phyloP scores from a whole-genome alignment of 73 alveolate genomes.

The Tetrahymena borealis region DNA sequence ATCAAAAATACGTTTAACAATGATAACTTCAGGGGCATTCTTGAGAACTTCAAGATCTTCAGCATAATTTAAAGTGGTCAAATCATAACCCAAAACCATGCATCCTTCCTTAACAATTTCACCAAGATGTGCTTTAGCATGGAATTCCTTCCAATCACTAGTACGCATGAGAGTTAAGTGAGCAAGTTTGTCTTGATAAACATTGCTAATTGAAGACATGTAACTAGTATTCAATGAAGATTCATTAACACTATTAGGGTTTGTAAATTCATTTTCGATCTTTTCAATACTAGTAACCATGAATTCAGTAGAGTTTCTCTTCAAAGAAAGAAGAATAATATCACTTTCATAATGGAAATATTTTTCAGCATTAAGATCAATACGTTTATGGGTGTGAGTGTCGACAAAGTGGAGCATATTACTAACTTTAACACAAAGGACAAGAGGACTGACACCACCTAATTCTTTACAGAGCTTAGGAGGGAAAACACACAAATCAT shows the following conservation, averaged over 20 bases:
- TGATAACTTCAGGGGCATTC: conserved; percentile 19
- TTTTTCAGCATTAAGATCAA: conserved; percentile 73
- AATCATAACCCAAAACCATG: conserved; percentile 69
- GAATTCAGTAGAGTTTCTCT: conserved; percentile 50
- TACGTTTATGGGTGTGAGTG: conserved; percentile 78
- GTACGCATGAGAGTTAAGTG: conserved; percentile 11
- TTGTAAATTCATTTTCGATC: conserved; percentile 19
- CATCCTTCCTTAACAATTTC: conserved; percentile 66
- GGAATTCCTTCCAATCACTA: conserved; percentile 45
- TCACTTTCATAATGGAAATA: conserved; percentile 84
- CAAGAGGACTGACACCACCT: conserved; percentile 96
- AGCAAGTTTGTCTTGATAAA: conserved; percentile 43
- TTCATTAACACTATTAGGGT: conserved; percentile 9
- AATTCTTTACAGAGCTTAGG: conserved; percentile 67
- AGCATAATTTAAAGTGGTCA: conserved; percentile 49
- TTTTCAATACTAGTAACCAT: conserved; percentile 53
- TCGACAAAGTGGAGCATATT: conserved; percentile 85
- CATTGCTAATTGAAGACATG: conserved; percentile 59
- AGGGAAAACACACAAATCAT: conserved; percentile 91
- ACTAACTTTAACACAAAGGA: conserved; percentile 82
- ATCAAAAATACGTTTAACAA: conserved; percentile 22
- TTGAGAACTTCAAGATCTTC: conserved; percentile 60
- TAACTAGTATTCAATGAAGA: conserved; percentile 55
- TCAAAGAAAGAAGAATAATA: conserved; percentile 36
- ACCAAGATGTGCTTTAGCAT: conserved; percentile 61